Conservation (phyloP, 768 basidiomycete species). For the Hericium rajendrae region DNA sequence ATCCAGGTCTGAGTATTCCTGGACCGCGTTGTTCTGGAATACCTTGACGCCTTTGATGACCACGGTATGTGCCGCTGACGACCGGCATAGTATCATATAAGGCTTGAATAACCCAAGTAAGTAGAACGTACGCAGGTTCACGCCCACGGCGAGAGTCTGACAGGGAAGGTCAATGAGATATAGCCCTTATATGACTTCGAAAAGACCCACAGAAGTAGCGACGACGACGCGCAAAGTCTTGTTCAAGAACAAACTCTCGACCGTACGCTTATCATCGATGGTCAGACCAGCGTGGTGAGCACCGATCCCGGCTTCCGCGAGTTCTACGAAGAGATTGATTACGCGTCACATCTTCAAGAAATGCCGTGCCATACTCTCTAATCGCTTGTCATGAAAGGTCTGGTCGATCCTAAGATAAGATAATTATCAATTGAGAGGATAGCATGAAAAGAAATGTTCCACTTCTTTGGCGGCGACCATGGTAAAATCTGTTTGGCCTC, state of each 20-base stretch:
- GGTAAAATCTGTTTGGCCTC: conserved; percentile 43
- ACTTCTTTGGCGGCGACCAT: conserved; percentile 60
- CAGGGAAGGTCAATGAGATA: conserved; percentile 4
- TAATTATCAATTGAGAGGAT: not conserved
- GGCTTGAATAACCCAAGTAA: not conserved
- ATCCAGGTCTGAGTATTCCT: conserved; percentile 88
- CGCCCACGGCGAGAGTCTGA: conserved; percentile 91
- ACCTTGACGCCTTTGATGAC: conserved; percentile 85
- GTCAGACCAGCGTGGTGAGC: conserved; percentile 88
- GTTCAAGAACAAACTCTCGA: conserved; percentile 65
- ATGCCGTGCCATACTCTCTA: conserved; percentile 37
- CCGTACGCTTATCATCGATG: conserved; percentile 58
- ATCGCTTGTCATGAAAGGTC: conserved; percentile 56
- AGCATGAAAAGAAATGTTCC: conserved; percentile 1
- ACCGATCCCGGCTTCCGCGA: conserved; percentile 71
- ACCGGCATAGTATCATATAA: not conserved
- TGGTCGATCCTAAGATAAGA: conserved; percentile 37
- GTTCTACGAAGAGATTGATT: conserved; percentile 28
- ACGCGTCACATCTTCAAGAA: not conserved
- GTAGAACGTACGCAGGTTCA: conserved; percentile 72
- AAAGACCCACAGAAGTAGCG: conserved; percentile 65
- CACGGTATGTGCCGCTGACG: conserved; percentile 80
- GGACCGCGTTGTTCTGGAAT: conserved; percentile 58
- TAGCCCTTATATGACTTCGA: not conserved
- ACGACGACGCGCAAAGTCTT: conserved; percentile 60